A percentile compares a stretch with the other conserved stretches of the same genome.
Conservation (phyloP, 805 yeast species). For the Yarrowia divulgata region DNA sequence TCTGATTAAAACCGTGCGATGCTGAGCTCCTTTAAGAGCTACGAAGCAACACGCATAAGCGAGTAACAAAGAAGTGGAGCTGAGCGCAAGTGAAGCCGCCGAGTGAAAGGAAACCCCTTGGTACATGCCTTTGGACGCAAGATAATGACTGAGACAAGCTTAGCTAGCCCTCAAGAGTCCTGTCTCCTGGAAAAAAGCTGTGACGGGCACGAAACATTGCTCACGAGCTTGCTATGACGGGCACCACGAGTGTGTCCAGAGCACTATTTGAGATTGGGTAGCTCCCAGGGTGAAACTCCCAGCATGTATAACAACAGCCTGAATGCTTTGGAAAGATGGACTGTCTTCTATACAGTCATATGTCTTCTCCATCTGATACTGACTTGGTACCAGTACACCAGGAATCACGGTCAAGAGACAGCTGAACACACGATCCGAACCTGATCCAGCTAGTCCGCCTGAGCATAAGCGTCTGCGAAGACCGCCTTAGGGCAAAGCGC, state of each 20-base stretch:
- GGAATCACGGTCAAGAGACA: conserved; percentile 1
- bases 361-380: not conserved
- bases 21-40: not conserved
- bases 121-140: conserved; percentile 1
- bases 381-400: conserved; percentile 7
- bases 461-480: conserved; percentile 3
- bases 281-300: conserved; percentile 9
- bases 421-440: not conserved
- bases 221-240: not conserved
- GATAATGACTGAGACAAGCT: not conserved
- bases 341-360: not conserved
- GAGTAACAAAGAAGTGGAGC: conserved; percentile 6
- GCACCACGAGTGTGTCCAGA: too few species aligned
- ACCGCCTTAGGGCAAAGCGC: not conserved
- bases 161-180: not conserved
- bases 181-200: not conserved
- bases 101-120: conserved; percentile 10
- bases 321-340: conserved; percentile 4
- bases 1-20: conserved; percentile 3
- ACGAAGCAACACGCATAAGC: not conserved
- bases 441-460: not conserved
- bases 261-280: not conserved
- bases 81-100: not conserved
- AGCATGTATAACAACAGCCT: not conserved
- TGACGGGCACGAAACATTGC: conserved; percentile 14